phyloP scores from a whole-genome alignment of 257 asterid species.

The Petunia axillaris region DNA sequence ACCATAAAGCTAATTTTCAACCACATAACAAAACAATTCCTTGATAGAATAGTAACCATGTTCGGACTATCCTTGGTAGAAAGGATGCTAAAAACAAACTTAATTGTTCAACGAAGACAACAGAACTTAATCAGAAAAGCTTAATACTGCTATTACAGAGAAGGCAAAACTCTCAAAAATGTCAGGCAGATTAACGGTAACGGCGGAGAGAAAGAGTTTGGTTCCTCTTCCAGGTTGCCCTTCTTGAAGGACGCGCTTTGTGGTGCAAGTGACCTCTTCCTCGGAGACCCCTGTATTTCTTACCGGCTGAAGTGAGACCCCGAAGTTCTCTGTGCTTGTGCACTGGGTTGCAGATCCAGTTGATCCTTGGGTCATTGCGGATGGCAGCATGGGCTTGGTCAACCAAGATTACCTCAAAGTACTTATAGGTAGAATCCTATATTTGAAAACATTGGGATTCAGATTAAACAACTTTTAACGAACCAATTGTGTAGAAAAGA shows the following conservation, averaged over 20 bases:
- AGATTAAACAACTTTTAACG: background rate
- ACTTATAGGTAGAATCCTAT: background rate
- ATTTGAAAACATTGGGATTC: background rate
- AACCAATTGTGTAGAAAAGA: background rate
- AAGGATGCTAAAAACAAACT: background rate
- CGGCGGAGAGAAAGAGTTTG: background rate
- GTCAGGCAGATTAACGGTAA: background rate
- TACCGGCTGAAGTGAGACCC: background rate
- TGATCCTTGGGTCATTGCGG: background rate
- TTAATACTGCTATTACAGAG: background rate
- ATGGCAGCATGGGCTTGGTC: background rate
- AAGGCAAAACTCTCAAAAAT: background rate
- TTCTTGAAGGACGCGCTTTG: background rate
- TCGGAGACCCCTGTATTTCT: background rate
- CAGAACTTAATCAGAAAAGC: background rate
- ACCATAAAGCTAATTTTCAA: no score
- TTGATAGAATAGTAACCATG: no score
- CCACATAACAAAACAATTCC: no score
- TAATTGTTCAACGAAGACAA: background rate
- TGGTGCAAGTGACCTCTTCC: background rate
- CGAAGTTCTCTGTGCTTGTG: no score
- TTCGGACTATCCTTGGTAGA: background rate
- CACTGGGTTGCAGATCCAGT: background rate
- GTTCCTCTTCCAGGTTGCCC: background rate
- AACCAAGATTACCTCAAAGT: background rate